These are phyloP conservation scores for Mikania micrantha DNA, from an alignment of 129 eudicot species.

Conservation along the genomic window DNA sequence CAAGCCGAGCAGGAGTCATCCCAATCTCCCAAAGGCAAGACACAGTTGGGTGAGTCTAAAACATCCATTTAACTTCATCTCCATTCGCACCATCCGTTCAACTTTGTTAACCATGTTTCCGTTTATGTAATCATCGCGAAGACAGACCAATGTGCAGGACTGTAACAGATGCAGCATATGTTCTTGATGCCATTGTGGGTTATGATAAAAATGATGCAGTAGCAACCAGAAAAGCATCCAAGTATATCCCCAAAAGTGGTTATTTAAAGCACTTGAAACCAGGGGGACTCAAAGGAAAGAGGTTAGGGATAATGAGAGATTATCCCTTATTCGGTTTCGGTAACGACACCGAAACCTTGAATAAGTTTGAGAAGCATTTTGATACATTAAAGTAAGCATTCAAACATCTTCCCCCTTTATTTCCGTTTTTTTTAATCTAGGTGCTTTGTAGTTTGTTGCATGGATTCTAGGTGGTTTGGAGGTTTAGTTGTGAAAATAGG, in stretches of 20 bases:
- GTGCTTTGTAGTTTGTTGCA: too few relatives aligned
- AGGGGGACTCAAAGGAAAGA: slow-evolving; percentile 49
- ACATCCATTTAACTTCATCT: not conserved
- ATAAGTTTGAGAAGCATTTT: slow-evolving; percentile 41
- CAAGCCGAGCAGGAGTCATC: slow-evolving; percentile 64
- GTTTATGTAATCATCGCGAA: not conserved
- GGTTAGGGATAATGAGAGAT: slow-evolving; percentile 42
- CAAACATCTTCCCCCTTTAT: not conserved
- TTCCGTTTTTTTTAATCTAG: too few relatives aligned
- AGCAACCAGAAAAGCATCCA: slow-evolving; percentile 51
- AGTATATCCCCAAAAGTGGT: slow-evolving; percentile 54
- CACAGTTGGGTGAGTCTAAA: slow-evolving; percentile 52
- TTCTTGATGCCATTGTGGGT: slow-evolving; percentile 61
- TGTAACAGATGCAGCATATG: slow-evolving; percentile 51
- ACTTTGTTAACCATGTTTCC: not conserved
- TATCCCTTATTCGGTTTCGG: slow-evolving; percentile 32
- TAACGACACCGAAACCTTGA: slow-evolving; percentile 26
- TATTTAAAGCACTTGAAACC: slow-evolving; percentile 42
- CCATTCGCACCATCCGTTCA: not conserved
- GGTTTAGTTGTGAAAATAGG: too few relatives aligned
- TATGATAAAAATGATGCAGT: slow-evolving; percentile 48
- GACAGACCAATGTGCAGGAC: slow-evolving; percentile 65
- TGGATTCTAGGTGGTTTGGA: too few relatives aligned
- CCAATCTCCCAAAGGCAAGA: slow-evolving; percentile 67
- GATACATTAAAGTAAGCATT: slow-evolving; percentile 39